These are phyloP conservation scores for Chaetomium sp. DNA, from an alignment of 2,329 filamentous ascomycete genomes.

Conservation along the genomic window DNA sequence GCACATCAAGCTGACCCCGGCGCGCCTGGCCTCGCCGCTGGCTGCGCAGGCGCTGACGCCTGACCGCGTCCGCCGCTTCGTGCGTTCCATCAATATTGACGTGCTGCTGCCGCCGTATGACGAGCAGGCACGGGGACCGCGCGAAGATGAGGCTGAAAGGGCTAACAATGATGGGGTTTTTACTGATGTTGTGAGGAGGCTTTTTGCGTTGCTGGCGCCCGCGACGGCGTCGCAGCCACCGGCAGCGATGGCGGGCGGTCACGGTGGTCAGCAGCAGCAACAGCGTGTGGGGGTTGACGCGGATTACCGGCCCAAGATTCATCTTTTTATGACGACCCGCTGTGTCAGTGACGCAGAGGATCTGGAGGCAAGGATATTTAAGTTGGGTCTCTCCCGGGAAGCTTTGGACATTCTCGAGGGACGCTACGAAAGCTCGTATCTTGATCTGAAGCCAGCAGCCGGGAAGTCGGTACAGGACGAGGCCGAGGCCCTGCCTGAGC, in stretches of 20 bases:
- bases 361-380: neutral
- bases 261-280: neutral
- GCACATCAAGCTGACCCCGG: slow-evolving; percentile 1
- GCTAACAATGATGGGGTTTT: slow-evolving; percentile 5
- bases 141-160: slow-evolving; percentile 8
- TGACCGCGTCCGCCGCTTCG: slow-evolving; percentile 10
- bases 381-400: neutral
- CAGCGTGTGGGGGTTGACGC: neutral
- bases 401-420: neutral
- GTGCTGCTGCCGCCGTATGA: slow-evolving; percentile 13
- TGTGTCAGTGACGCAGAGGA: slow-evolving; percentile 8
- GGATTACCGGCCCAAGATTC: slow-evolving; percentile 12
- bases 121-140: slow-evolving; percentile 1
- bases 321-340: neutral
- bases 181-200: slow-evolving; percentile 9
- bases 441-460: neutral
- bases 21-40: slow-evolving; percentile 8
- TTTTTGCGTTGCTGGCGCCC: slow-evolving; percentile 3
- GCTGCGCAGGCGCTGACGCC: slow-evolving; percentile 8
- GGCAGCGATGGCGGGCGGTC: neutral
- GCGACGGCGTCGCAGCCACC: neutral
- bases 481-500: no score
- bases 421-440: slow-evolving; percentile 11
- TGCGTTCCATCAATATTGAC: slow-evolving; percentile 4
- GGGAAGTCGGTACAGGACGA: no score